Evolutionary conservation across 306 rosid species (phyloP).

Genomic region (Comarum palustre): DNA sequence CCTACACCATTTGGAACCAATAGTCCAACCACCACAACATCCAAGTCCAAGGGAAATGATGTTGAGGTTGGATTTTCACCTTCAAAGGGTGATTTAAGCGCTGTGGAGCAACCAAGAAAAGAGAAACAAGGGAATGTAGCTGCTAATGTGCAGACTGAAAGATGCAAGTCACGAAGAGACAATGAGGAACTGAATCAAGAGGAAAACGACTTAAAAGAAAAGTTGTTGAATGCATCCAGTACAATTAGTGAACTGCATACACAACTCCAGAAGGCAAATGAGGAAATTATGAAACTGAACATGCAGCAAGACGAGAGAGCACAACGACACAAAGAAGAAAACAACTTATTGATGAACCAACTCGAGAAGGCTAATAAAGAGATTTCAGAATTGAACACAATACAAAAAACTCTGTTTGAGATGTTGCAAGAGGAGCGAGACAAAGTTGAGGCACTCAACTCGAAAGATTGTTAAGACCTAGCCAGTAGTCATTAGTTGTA

Average conservation of each 20-base stretch:
- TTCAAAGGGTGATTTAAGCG: neutral
- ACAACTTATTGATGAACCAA: neutral
- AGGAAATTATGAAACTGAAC: conserved; percentile 45
- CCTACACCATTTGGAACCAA: conserved; percentile 30
- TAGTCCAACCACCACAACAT: neutral
- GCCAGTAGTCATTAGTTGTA: neutral
- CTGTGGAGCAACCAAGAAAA: conserved; percentile 46
- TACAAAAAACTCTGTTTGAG: neutral
- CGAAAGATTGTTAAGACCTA: conserved; percentile 21
- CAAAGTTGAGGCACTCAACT: neutral
- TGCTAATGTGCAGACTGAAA: conserved; percentile 42
- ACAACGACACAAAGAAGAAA: neutral
- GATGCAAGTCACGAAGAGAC: conserved; percentile 54
- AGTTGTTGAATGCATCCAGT: conserved; percentile 70
- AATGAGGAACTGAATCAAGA: conserved; percentile 36
- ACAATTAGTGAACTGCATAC: conserved; percentile 50
- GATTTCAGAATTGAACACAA: conserved; percentile 37
- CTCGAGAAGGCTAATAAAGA: conserved; percentile 43
- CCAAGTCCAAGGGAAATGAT: neutral
- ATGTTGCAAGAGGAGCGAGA: neutral
- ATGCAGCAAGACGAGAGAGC: neutral
- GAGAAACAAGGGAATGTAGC: conserved; percentile 44
- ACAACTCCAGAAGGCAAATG: conserved; percentile 28
- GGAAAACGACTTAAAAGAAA: conserved; percentile 47
- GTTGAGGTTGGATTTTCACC: too few species aligned